Base-by-base conservation (phyloP, 2,329 filamentous ascomycete species). In the Monosporascus sp. region DNA sequence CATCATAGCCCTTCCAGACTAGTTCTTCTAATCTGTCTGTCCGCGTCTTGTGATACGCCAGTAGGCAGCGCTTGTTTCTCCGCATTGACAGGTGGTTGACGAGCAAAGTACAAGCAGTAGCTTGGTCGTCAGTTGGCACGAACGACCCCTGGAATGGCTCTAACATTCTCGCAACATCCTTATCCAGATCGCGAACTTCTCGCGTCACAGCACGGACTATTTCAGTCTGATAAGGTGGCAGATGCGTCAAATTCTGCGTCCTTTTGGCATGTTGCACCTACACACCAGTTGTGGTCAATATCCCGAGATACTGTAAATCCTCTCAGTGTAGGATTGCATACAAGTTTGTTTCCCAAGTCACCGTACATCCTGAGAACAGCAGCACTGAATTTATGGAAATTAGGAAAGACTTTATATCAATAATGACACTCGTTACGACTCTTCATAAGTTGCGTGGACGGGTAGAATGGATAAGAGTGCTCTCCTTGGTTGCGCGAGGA, bases 181-280 rank as follows among this genome's bases (percentile, higher is more conserved):
- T 90, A 70, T 97, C 88, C 8, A 99, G 81, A 62, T 97, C 93
- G 63, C 92, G 88, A 22, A 97, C 91, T 78, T 99, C 94, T 63
- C 91, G 87, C 2, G 90, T 88, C 48, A 96, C 88, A 20, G 84
- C 83, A 53, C 92, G 91, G 51, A 97, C 90, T 45, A 95, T 81
- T 67, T 97, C 94, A 27, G 91, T 87, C 71, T 96, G 91, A 69
- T 97, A 97, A 3, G 91, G 87, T 1, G 94, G 94, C 3, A 99
- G 82, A 68, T 95, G 85, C 35, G 85, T 76, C 52, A 99, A 83
- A 59, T 89, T 88, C 71, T 94, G 90, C 18, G 89, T 96, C 68
- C 94, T 85, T 79, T 97, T 97, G 69, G 94, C 94, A 77, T 97
- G 89, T 77, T 93, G 88, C 63, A 95, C 92, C 90, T 96, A 46